Conservation (phyloP, 352 stramenopile species). For the Phytophthora ramorum region DNA sequence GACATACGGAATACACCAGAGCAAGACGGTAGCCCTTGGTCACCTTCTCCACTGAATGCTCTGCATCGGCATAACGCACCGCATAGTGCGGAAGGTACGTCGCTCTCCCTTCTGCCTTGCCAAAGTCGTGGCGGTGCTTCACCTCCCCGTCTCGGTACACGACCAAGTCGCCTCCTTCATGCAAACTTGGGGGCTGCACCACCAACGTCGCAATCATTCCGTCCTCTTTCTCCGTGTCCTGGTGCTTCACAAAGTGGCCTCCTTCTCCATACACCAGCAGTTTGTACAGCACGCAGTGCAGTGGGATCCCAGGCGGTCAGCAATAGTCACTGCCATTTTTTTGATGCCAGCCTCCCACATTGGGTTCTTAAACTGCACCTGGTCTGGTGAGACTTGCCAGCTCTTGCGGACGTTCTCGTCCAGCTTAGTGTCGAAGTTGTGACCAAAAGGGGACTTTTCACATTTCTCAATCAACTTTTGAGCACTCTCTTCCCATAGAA, state of each 20-base stretch:
- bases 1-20: background rate
- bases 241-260: background rate
- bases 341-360: conserved; percentile 6
- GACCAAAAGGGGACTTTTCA: conserved; percentile 40
- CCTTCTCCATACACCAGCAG: conserved; percentile 1
- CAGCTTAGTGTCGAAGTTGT: conserved; percentile 17
- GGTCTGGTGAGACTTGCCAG: conserved; percentile 3
- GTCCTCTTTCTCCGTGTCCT: background rate
- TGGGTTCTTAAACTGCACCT: background rate
- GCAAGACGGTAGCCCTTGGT: background rate
- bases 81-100: background rate
- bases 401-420: conserved; percentile 26
- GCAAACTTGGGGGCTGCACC: background rate
- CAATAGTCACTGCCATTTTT: conserved; percentile 6
- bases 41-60: background rate
- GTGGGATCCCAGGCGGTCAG: conserved; percentile 2
- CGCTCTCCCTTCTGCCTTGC: background rate
- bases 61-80: background rate
- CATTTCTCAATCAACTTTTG: conserved; percentile 13
- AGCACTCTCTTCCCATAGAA: conserved; percentile 10
- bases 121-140: background rate
- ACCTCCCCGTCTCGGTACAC: background rate
- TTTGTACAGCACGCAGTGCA: conserved; percentile 8
- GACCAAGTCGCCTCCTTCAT: background rate
- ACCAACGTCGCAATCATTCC: background rate